Base-by-base conservation (phyloP, 2,329 filamentous ascomycete species). In the Pestalotiopsis sp. region DNA sequence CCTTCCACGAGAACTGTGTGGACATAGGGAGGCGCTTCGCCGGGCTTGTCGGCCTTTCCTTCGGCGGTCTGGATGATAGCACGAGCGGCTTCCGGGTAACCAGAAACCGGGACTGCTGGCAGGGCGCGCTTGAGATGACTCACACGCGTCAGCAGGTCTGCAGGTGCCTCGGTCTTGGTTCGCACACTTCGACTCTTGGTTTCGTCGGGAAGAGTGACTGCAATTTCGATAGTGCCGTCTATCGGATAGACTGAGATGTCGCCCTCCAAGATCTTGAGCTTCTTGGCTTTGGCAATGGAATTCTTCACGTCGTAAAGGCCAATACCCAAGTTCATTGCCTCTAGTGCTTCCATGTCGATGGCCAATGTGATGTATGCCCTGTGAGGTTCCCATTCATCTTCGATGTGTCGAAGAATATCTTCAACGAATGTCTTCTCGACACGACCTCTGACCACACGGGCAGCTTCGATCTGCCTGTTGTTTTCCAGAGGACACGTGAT, bases 381-480 rank as follows among this genome's bases (percentile, higher is more conserved):
- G 56, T 90, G 88, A 0, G 88, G 86, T n/a, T 91, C 90, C 93
- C 94, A 98, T 71, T 93, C 91, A 72, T 98, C 94, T 75, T 97
- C 94, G 39, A 98, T 88, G 73, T 89, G 96, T 62, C 87, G 86
- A 68, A 97, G 88, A 57, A 92, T 85, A 75, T 99, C 96, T 20
- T 90, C 89, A 13, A 99, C 84, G 74, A 91, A 98, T 0, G 95
- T 98, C 85, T 98, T 97, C 79, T 98, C 95, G 67, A 99, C 97
- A 59, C 94, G 90, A 17, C 91, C 94, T 80, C 98, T 97, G 72
- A 97, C 95, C 55, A 97, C 90, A 39, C 91, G 90, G n/a, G 95
- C 96, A 2, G 92, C 93, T 71, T 91, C 88, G 66, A 96, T 89
- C 71, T 91, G 88, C 66, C 87, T 83, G 69, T 90, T 89, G 76